A percentile compares a stretch with the other conserved stretches of the same genome.
phyloP scores from a whole-genome alignment of 2,329 filamentous ascomycete species.

The Ilyonectria sp. region DNA sequence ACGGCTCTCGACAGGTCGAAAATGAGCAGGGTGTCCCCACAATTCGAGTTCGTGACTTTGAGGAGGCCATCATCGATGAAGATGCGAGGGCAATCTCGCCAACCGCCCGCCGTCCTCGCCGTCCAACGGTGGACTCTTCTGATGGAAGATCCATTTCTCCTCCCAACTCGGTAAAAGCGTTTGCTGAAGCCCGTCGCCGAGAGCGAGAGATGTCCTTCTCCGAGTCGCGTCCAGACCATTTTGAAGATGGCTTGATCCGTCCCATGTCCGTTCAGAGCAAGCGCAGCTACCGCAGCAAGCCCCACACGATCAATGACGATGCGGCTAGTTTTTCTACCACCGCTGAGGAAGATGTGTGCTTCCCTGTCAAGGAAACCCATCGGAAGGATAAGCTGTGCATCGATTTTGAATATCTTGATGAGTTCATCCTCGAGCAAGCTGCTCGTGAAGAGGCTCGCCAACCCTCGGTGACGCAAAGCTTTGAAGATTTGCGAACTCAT shows the following conservation, averaged over 20 bases:
- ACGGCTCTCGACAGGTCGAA: constrained; percentile 66
- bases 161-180: constrained; percentile 97
- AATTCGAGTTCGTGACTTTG: constrained; percentile 82
- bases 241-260: constrained; percentile 71
- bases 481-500: constrained; percentile 53
- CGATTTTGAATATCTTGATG: constrained; percentile 94
- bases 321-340: constrained; percentile 74
- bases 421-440: constrained; percentile 79
- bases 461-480: constrained; percentile 56
- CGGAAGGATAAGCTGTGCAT: constrained; percentile 83
- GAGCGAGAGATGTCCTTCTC: constrained; percentile 79
- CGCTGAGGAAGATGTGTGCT: constrained; percentile 91
- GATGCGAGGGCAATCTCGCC: constrained; percentile 74
- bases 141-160: constrained; percentile 83
- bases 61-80: constrained; percentile 83
- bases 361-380: constrained; percentile 79
- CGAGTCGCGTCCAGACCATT: constrained; percentile 58
- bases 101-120: constrained; percentile 62
- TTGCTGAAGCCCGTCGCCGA: constrained; percentile 89
- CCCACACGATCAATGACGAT: constrained; percentile 75
- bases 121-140: constrained; percentile 70
- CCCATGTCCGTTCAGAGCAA: constrained; percentile 80
- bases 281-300: constrained; percentile 70
- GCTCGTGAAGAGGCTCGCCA: constrained; percentile 66
- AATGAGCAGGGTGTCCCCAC: constrained; percentile 54